phyloP scores from a whole-genome alignment of 495 filamentous ascomycete genomes.

The Friedmanniomyces endolithicus region DNA sequence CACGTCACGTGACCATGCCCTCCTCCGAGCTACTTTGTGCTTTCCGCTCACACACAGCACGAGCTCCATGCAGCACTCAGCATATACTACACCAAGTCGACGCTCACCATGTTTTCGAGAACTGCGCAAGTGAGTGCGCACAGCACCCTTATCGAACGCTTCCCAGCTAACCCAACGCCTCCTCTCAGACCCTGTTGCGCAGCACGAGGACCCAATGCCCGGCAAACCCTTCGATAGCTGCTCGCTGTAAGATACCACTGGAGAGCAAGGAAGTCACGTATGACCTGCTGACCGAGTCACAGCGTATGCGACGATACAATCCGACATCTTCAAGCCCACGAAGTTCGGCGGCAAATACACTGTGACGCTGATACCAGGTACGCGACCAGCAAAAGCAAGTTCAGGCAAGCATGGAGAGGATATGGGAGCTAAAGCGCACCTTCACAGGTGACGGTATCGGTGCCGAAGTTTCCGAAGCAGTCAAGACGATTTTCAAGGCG shows the following conservation, averaged over 20 bases:
- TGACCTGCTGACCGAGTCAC: constrained; percentile 1
- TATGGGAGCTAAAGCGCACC: constrained; percentile 10
- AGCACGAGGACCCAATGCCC: constrained; percentile 34
- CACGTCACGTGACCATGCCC: too few relatives aligned
- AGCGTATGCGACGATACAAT: constrained; percentile 54
- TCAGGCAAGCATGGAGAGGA: constrained; percentile 7
- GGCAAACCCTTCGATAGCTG: constrained; percentile 27
- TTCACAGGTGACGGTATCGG: constrained; percentile 81
- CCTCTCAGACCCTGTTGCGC: constrained; percentile 42
- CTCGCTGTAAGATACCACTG: constrained; percentile 26
- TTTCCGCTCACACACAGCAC: too few relatives aligned
- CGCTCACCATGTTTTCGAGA: constrained; percentile 43
- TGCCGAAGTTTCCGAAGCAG: constrained; percentile 92
- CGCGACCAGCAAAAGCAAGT: constrained; percentile 18
- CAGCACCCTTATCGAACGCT: constrained; percentile 17
- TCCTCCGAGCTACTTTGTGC: too few relatives aligned
- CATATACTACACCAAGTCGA: too few relatives aligned
- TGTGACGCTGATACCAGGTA: constrained; percentile 90
- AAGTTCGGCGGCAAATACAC: constrained; percentile 99
- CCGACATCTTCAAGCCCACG: constrained; percentile 93
- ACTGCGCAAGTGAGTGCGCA: constrained; percentile 34
- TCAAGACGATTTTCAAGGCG: constrained; percentile 98
- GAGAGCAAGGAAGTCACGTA: neutral
- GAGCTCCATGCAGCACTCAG: too few relatives aligned
- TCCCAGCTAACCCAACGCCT: constrained; percentile 21